These are phyloP conservation scores for Globisporangium recalcitrans DNA, from an alignment of 352 stramenopile species.

Conservation along the genomic window DNA sequence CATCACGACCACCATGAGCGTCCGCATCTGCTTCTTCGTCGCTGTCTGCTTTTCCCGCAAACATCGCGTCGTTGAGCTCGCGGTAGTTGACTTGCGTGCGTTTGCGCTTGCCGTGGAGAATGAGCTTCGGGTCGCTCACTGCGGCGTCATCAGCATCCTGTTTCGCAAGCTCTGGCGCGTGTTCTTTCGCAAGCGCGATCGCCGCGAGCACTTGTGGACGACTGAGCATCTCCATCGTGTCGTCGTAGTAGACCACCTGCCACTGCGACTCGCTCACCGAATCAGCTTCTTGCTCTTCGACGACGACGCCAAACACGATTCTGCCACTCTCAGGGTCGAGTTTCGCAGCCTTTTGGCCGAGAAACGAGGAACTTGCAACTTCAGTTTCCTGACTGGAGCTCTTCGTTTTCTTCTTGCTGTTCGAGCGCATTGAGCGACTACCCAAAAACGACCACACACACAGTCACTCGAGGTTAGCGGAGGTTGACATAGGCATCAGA, in stretches of 20 bases:
- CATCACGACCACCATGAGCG: not conserved
- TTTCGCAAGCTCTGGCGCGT: constrained; percentile 12
- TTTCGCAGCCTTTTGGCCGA: constrained; percentile 46
- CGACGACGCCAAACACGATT: constrained; percentile 50
- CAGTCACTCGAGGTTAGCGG: not conserved
- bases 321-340: constrained; percentile 20
- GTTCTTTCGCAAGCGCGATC: constrained; percentile 27
- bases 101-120: constrained; percentile 74
- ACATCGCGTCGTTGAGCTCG: constrained; percentile 75
- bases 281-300: constrained; percentile 25
- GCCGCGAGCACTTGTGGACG: constrained; percentile 24
- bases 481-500: not conserved
- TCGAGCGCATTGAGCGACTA: constrained; percentile 25
- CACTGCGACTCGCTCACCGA: constrained; percentile 22
- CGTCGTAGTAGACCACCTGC: constrained; percentile 57
- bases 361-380: not conserved
- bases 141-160: constrained; percentile 11
- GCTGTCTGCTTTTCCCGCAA: constrained; percentile 53
- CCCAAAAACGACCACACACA: not conserved
- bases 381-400: not conserved
- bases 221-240: constrained; percentile 37
- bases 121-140: constrained; percentile 29
- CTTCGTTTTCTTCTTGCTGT: constrained; percentile 6
- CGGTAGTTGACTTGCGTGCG: constrained; percentile 75
- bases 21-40: constrained; percentile 39